phyloP scores from a whole-genome alignment of 176 grass and related monocot species.

The Hordeum marinum region DNA sequence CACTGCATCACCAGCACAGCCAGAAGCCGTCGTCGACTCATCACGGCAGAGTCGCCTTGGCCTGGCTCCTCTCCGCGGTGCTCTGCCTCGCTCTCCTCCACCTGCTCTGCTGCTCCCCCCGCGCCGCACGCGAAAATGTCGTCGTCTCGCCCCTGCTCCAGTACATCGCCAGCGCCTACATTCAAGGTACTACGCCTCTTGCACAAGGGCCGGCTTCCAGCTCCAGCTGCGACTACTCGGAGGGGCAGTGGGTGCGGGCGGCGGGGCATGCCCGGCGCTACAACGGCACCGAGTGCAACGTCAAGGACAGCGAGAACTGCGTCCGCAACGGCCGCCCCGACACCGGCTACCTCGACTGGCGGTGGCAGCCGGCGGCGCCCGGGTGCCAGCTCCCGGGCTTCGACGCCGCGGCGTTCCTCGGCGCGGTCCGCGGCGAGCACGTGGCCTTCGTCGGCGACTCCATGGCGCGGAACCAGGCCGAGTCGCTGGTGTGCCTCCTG shows the following conservation, averaged over 20 bases:
- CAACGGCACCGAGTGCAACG: conserved; percentile 39
- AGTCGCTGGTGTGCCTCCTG: conserved; percentile 30
- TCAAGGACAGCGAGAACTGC: conserved; percentile 42
- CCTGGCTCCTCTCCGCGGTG: background rate
- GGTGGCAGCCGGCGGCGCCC: conserved; percentile 26
- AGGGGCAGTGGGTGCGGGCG: conserved; percentile 44
- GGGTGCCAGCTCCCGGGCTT: conserved; percentile 15
- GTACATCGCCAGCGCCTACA: background rate
- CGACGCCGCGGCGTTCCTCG: conserved; percentile 24
- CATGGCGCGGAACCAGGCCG: conserved; percentile 40
- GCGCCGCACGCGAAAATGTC: no score
- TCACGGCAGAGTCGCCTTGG: background rate
- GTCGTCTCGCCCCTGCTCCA: background rate
- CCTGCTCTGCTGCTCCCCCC: conserved; percentile 9
- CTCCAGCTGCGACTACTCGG: conserved; percentile 24
- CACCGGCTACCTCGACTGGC: conserved; percentile 38
- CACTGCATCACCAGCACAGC: background rate
- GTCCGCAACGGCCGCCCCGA: conserved; percentile 39
- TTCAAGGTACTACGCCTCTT: background rate
- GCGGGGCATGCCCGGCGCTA: conserved; percentile 21
- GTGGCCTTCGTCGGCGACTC: conserved; percentile 45
- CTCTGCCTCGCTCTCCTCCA: conserved; percentile 19
- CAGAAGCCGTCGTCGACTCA: background rate
- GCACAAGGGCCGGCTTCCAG: background rate
- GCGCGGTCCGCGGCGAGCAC: conserved; percentile 6